A percentile compares a stretch with the other conserved stretches of the same genome.
Conservation (phyloP, 177 flowering plant species). For the Vitis hybrid region DNA sequence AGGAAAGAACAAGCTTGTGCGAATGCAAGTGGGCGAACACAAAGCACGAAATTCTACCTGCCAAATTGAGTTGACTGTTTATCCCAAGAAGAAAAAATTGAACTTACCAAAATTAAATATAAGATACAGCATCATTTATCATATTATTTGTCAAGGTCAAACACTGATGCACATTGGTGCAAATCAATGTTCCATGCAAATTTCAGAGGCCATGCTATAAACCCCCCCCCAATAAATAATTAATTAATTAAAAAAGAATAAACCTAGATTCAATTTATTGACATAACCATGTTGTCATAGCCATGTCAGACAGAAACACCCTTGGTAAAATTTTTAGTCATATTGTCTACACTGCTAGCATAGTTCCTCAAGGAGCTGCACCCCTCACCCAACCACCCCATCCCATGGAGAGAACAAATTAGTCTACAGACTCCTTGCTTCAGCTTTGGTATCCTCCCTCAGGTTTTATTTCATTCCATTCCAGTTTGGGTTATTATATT, state of each 20-base stretch:
- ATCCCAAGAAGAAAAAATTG: not conserved
- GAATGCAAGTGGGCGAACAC: slow-evolving; percentile 53
- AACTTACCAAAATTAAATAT: not conserved
- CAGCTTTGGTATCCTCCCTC: too few relatives aligned
- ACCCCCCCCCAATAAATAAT: too few relatives aligned
- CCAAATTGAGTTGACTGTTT: slow-evolving; percentile 5
- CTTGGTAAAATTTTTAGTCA: not conserved
- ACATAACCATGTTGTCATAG: not conserved
- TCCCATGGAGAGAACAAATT: too few relatives aligned
- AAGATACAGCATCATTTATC: not conserved
- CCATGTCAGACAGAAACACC: not conserved
- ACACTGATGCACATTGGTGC: too few relatives aligned
- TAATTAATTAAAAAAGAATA: too few relatives aligned
- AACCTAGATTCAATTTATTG: too few relatives aligned
- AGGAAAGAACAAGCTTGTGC: slow-evolving; percentile 68
- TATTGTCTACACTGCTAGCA: not conserved
- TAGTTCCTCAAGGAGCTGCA: too few relatives aligned
- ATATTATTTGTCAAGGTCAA: not conserved
- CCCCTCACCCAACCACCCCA: too few relatives aligned
- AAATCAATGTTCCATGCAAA: too few relatives aligned
- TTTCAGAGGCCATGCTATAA: too few relatives aligned
- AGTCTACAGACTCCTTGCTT: too few relatives aligned
- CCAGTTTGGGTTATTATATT: not conserved
- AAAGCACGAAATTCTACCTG: slow-evolving; percentile 83
- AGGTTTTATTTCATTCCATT: not conserved